Conservation (phyloP, 169 alveolate genomes). For the Blepharisma undulans region DNA sequence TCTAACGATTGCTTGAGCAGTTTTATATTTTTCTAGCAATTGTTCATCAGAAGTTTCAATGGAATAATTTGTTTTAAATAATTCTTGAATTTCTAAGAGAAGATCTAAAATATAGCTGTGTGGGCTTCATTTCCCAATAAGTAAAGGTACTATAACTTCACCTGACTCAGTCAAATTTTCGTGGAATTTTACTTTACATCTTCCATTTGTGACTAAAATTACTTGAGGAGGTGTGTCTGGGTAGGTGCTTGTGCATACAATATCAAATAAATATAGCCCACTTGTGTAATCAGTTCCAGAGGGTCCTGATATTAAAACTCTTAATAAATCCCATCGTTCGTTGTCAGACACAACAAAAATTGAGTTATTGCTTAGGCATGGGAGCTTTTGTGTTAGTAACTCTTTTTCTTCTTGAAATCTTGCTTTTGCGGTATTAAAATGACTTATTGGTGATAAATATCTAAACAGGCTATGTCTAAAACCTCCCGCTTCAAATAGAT, state of each 20-base stretch:
- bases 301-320: constrained; percentile 87
- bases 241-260: constrained; percentile 78
- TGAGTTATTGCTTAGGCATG: neutral
- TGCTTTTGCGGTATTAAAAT: neutral
- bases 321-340: constrained; percentile 38
- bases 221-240: constrained; percentile 89
- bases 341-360: neutral
- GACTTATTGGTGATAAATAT: neutral
- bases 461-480: neutral
- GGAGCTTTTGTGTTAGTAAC: neutral
- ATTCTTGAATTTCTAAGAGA: constrained; percentile 82
- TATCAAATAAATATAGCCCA: constrained; percentile 88
- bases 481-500: constrained; percentile 18
- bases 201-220: constrained; percentile 85
- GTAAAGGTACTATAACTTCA: constrained; percentile 85
- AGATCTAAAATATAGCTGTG: constrained; percentile 84
- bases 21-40: constrained; percentile 72
- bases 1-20: constrained; percentile 81
- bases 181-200: constrained; percentile 84
- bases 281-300: constrained; percentile 88
- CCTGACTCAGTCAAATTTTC: constrained; percentile 88
- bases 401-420: neutral
- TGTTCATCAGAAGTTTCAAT: constrained; percentile 88
- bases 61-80: constrained; percentile 85
- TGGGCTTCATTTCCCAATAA: constrained; percentile 86